Percentiles rank a stretch among this genome's conserved stretches.
Evolutionary conservation across 768 basidiomycete genomes (phyloP).

Genomic region (Lanmaoa rubissima): DNA sequence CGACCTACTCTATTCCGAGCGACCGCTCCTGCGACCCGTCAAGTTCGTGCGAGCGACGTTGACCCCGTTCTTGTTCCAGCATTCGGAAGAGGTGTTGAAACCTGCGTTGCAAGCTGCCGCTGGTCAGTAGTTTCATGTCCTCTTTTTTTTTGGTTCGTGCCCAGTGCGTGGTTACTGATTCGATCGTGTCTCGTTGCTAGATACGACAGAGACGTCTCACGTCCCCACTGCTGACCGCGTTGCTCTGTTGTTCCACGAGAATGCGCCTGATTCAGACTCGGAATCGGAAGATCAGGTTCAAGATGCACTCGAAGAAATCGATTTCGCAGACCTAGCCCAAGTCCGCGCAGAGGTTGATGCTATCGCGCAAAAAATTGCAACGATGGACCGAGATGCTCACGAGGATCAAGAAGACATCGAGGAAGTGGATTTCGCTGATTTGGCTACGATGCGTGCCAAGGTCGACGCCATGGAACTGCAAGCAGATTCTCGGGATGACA

Average conservation of each 20-base stretch:
- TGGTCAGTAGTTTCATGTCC: slow-evolving; percentile 32
- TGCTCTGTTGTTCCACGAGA: slow-evolving; percentile 56
- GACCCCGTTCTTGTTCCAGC: slow-evolving; percentile 49
- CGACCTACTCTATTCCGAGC: slow-evolving; percentile 49
- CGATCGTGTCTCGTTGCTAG: background rate
- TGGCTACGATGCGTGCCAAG: slow-evolving; percentile 19
- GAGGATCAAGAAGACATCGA: slow-evolving; percentile 47
- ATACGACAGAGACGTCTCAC: slow-evolving; percentile 49
- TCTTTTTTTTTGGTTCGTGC: background rate
- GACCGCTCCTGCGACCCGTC: slow-evolving; percentile 67
- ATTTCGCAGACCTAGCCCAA: slow-evolving; percentile 60
- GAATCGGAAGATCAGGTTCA: slow-evolving; percentile 28
- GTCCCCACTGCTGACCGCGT: slow-evolving; percentile 73
- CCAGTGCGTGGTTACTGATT: background rate
- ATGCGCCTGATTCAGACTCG: slow-evolving; percentile 18
- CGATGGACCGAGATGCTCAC: background rate
- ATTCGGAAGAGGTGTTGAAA: slow-evolving; percentile 61
- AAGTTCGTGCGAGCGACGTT: slow-evolving; percentile 61
- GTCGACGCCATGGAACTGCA: slow-evolving; percentile 9
- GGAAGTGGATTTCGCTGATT: slow-evolving; percentile 50
- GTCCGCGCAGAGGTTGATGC: slow-evolving; percentile 43
- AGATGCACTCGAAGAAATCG: slow-evolving; percentile 51
- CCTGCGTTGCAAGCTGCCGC: slow-evolving; percentile 46
- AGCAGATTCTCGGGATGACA: slow-evolving; percentile 10
- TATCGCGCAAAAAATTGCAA: slow-evolving; percentile 4